Percentiles rank a stretch among this genome's conserved stretches.
phyloP scores from a whole-genome alignment of 2,329 filamentous ascomycete species.

The Pseudocercospora eumusae region DNA sequence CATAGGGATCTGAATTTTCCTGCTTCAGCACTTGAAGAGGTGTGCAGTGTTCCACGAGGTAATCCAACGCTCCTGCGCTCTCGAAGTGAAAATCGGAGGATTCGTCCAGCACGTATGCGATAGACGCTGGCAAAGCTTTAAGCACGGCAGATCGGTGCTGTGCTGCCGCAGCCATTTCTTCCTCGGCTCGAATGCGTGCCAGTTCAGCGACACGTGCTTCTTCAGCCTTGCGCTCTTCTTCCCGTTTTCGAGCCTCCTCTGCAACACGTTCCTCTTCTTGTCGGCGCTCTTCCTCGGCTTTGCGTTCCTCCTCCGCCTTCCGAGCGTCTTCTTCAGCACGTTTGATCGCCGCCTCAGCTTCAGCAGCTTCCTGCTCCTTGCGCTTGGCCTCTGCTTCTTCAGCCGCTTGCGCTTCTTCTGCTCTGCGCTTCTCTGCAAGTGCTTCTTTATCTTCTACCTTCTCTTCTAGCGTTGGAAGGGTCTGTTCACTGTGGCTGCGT shows the following conservation, averaged over 20 bases:
- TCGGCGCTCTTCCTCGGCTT: constrained; percentile 32
- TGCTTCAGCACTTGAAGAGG: constrained; percentile 33
- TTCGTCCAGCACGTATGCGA: constrained; percentile 30
- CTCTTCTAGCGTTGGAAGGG: constrained; percentile 33
- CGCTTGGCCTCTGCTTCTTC: constrained; percentile 24
- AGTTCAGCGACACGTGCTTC: constrained; percentile 23
- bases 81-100: constrained; percentile 23
- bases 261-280: constrained; percentile 29
- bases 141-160: constrained; percentile 29
- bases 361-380: constrained; percentile 31
- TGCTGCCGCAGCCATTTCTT: constrained; percentile 29
- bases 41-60: constrained; percentile 29
- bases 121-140: constrained; percentile 28
- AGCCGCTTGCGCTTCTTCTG: constrained; percentile 21
- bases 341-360: constrained; percentile 29
- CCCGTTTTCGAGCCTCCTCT: constrained; percentile 26
- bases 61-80: constrained; percentile 17
- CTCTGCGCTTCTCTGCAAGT: constrained; percentile 26
- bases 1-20: constrained; percentile 17
- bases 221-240: constrained; percentile 29
- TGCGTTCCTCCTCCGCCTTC: constrained; percentile 32
- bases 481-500: constrained; percentile 27
- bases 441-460: constrained; percentile 26
- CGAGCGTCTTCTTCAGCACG: constrained; percentile 29
- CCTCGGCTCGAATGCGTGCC: constrained; percentile 21